Percentiles rank a stretch among this genome's conserved stretches.
Evolutionary conservation across 805 yeast species (phyloP).

Genomic region (Lachancea sp.): DNA sequence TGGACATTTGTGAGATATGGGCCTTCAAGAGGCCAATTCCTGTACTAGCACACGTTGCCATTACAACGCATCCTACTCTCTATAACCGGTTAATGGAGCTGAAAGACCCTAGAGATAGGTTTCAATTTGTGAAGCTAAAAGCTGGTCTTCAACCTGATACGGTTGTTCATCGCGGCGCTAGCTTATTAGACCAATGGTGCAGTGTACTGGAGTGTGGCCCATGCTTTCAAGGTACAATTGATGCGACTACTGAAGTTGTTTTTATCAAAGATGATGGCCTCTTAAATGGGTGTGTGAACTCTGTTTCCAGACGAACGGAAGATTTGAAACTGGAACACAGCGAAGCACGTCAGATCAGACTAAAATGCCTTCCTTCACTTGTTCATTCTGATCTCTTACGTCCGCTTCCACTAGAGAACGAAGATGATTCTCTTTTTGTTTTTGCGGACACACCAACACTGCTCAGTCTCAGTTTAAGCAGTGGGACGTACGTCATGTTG

Average conservation of each 20-base stretch:
- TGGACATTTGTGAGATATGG: constrained; percentile 16
- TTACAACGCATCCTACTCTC: constrained; percentile 15
- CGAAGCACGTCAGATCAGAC: background rate
- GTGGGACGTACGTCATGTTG: constrained; percentile 22
- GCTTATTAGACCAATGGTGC: constrained; percentile 17
- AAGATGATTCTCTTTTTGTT: constrained; percentile 27
- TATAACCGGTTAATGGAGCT: constrained; percentile 20
- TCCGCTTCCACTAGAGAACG: constrained; percentile 16
- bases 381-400: constrained; percentile 1
- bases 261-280: constrained; percentile 10
- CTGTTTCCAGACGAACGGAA: background rate
- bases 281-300: no score
- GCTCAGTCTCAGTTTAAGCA: constrained; percentile 16
- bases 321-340: constrained; percentile 6
- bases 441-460: constrained; percentile 20
- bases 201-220: constrained; percentile 19
- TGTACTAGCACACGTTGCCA: constrained; percentile 12
- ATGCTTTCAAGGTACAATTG: constrained; percentile 17
- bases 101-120: constrained; percentile 13
- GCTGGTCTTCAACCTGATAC: constrained; percentile 15
- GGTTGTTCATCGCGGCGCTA: constrained; percentile 16
- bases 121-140: constrained; percentile 21
- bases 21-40: constrained; percentile 11
- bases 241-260: constrained; percentile 18
- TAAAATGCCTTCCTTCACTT: constrained; percentile 13